These are phyloP conservation scores for Nigrospora sphaerica DNA, from an alignment of 2,329 filamentous ascomycete species.

Conservation along the genomic window DNA sequence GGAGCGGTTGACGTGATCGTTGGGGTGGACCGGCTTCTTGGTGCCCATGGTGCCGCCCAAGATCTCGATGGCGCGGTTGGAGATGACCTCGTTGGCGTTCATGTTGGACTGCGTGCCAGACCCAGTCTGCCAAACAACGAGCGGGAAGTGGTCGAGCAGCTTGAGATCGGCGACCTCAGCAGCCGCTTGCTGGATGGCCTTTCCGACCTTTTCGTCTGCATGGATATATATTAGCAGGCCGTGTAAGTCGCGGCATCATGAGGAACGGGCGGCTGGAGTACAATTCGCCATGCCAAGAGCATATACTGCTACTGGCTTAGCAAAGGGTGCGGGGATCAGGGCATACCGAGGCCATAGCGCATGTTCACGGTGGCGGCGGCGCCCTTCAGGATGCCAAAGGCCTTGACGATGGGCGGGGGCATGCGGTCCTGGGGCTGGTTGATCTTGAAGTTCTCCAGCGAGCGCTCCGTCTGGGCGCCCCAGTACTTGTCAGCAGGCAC, in stretches of 20 bases:
- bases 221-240: constrained; percentile 9
- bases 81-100: constrained; percentile 99
- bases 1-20: constrained; percentile 99
- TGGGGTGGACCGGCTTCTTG: constrained; percentile 99
- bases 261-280: neutral
- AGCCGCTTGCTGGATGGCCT: constrained; percentile 92
- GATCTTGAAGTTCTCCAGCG: constrained; percentile 96
- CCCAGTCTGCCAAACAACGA: constrained; percentile 98
- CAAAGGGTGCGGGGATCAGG: constrained; percentile 1
- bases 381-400: constrained; percentile 95
- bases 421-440: constrained; percentile 99
- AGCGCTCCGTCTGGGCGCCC: constrained; percentile 96
- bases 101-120: constrained; percentile 99
- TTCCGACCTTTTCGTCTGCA: constrained; percentile 76
- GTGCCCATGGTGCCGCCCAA: constrained; percentile 86
- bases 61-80: constrained; percentile 97
- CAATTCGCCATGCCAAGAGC: neutral
- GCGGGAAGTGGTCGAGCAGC: constrained; percentile 93
- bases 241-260: constrained; percentile 11
- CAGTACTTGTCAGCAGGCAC: constrained; percentile 93
- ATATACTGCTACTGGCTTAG: constrained; percentile 4
- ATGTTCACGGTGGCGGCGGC: constrained; percentile 95
- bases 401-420: constrained; percentile 85
- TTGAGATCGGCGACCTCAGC: constrained; percentile 89
- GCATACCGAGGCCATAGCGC: constrained; percentile 77